phyloP scores from a whole-genome alignment of 2,329 filamentous ascomycete genomes.

The Colletotrichum siamense region DNA sequence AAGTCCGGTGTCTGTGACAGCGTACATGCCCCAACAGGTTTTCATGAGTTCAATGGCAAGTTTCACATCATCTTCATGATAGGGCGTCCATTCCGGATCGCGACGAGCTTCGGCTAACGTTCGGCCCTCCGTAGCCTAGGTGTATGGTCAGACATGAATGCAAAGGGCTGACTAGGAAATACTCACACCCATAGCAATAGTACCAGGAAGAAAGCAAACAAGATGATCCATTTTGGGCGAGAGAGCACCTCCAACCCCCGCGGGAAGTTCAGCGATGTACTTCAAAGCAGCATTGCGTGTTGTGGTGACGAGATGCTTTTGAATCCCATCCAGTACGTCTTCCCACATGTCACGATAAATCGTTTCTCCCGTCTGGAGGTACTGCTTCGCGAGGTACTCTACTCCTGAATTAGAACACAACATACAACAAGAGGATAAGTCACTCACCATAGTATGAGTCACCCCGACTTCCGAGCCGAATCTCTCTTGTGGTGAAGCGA shows the following conservation, averaged over 20 bases:
- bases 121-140: neutral
- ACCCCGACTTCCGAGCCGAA: constrained; percentile 89
- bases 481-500: constrained; percentile 80
- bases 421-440: constrained; percentile 36
- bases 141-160: neutral
- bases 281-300: neutral
- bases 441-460: constrained; percentile 81
- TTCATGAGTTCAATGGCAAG: constrained; percentile 91
- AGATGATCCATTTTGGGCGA: neutral
- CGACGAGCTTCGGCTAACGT: neutral
- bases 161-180: neutral
- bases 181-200: neutral
- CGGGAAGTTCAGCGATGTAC: neutral
- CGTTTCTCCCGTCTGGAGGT: neutral
- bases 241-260: neutral
- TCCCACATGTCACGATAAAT: neutral
- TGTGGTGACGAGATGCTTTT: neutral
- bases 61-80: constrained; percentile 78
- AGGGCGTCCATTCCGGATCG: neutral
- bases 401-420: neutral
- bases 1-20: constrained; percentile 83
- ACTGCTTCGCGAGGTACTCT: neutral
- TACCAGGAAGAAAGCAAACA: neutral
- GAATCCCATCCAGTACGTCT: neutral
- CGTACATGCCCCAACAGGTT: constrained; percentile 98